These are phyloP conservation scores for Oryza officinalis DNA, from an alignment of 176 grass and related monocot species.

Conservation along the genomic window DNA sequence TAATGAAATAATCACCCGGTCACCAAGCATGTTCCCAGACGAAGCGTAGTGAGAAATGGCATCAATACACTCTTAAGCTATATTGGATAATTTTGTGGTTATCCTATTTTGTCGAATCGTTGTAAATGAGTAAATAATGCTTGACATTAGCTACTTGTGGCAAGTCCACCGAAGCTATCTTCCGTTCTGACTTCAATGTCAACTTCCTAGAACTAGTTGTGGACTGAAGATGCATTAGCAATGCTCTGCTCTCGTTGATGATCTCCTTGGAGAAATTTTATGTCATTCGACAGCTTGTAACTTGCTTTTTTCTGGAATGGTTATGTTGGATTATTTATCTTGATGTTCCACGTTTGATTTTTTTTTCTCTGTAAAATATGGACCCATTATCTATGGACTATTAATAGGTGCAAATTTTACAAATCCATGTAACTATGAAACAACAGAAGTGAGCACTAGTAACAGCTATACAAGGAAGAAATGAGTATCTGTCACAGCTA, in stretches of 20 bases:
- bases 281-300: not conserved
- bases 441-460: too few species aligned
- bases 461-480: too few species aligned
- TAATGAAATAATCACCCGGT: conserved; percentile 66
- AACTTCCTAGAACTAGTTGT: not conserved
- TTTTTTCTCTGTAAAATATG: not conserved
- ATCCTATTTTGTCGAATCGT: not conserved
- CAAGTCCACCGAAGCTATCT: not conserved
- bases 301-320: not conserved
- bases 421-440: too few species aligned
- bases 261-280: not conserved
- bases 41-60: conserved; percentile 37
- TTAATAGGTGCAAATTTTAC: too few species aligned
- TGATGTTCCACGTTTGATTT: too few species aligned
- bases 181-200: not conserved
- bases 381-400: not conserved
- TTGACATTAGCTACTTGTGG: conserved; percentile 16
- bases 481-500: too few species aligned
- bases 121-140: conserved; percentile 35
- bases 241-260: not conserved
- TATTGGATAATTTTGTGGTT: conserved; percentile 17
- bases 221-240: conserved; percentile 2
- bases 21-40: conserved; percentile 50
- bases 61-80: not conserved
- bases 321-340: not conserved